Conservation (phyloP, 331 rosid species). For the Ulmus americana region DNA sequence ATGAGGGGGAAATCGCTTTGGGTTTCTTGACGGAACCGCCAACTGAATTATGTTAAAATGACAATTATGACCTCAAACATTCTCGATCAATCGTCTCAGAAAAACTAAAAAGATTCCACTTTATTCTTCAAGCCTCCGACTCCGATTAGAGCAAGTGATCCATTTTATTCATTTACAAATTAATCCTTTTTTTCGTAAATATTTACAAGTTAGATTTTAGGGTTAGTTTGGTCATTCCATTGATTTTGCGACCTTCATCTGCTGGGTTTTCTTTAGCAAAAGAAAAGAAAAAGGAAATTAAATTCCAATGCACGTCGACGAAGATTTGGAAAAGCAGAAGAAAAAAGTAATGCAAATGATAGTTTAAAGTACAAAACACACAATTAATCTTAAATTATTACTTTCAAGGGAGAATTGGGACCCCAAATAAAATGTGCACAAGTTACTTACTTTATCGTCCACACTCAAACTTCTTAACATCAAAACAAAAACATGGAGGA, state of each 20-base stretch:
- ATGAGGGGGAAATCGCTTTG: neutral
- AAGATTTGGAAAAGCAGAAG: too few relatives aligned
- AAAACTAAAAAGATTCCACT: neutral
- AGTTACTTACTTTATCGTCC: neutral
- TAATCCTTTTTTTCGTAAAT: neutral
- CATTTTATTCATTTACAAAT: neutral
- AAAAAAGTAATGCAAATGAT: neutral
- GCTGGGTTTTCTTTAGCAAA: too few relatives aligned
- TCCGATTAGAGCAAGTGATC: neutral
- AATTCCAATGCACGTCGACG: too few relatives aligned
- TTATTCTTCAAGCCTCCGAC: neutral
- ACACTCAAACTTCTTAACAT: constrained; percentile 1
- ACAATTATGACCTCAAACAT: neutral
- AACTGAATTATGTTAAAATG: neutral
- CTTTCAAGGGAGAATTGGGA: neutral
- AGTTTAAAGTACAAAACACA: too few relatives aligned
- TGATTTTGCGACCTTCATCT: too few relatives aligned
- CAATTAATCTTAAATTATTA: neutral
- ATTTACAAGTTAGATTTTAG: neutral
- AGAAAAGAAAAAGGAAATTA: too few relatives aligned
- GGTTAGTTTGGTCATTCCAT: neutral
- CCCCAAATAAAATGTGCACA: neutral
- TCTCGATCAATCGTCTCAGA: neutral
- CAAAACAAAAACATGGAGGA: neutral
- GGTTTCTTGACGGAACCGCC: neutral